Percentiles rank a stretch among this genome's conserved stretches.
Evolutionary conservation across 768 basidiomycete genomes (phyloP).

Genomic region (Russula virescens): DNA sequence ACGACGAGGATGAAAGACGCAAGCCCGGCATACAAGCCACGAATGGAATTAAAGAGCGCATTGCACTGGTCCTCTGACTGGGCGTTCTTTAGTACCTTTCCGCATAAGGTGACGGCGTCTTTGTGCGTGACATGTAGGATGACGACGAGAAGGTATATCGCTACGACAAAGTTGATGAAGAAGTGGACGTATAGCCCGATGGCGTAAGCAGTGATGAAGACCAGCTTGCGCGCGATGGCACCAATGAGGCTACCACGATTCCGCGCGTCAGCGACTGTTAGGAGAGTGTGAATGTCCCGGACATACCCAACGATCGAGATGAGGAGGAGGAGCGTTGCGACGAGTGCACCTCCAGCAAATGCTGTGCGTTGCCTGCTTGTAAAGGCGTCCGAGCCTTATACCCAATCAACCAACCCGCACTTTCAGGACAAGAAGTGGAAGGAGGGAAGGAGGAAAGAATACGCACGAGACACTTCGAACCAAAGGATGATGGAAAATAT

Average conservation of each 20-base stretch:
- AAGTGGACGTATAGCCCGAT: slow-evolving; percentile 55
- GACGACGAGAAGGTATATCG: slow-evolving; percentile 45
- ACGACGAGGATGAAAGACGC: slow-evolving; percentile 42
- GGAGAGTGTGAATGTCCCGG: neutral
- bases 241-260: slow-evolving; percentile 47
- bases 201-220: slow-evolving; percentile 50
- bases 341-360: slow-evolving; percentile 46
- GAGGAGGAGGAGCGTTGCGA: slow-evolving; percentile 48
- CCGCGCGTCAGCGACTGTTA: neutral
- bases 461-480: slow-evolving; percentile 58
- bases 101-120: slow-evolving; percentile 42
- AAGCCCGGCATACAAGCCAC: slow-evolving; percentile 43
- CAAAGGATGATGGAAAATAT: slow-evolving; percentile 49
- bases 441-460: slow-evolving; percentile 4
- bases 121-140: slow-evolving; percentile 43
- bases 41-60: slow-evolving; percentile 37
- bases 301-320: slow-evolving; percentile 53
- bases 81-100: slow-evolving; percentile 37
- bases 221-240: slow-evolving; percentile 55
- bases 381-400: slow-evolving; percentile 17
- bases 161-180: slow-evolving; percentile 47
- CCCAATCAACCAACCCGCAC: slow-evolving; percentile 25
- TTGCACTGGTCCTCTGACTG: slow-evolving; percentile 42
- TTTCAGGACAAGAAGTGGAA: slow-evolving; percentile 24
- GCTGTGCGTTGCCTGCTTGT: slow-evolving; percentile 33